phyloP scores from a whole-genome alignment of 1,139 yeast genomes.

The Pichia sp. region DNA sequence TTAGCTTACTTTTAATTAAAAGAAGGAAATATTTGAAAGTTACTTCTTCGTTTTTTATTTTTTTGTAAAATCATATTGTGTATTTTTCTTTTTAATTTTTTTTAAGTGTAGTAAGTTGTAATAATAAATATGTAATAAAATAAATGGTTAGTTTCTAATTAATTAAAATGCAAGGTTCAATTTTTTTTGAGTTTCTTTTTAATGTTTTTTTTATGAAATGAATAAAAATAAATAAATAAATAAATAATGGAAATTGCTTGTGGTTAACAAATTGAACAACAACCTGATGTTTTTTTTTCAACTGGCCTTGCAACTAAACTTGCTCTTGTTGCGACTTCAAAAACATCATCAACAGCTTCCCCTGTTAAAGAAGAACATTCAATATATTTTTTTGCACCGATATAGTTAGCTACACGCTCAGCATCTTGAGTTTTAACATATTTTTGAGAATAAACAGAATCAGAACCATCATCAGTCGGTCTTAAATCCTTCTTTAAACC shows the following conservation, averaged over 20 bases:
- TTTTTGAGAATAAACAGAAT: slow-evolving; percentile 29
- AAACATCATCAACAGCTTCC: slow-evolving; percentile 76
- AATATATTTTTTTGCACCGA: slow-evolving; percentile 63
- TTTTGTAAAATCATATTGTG: background rate
- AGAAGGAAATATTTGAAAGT: background rate
- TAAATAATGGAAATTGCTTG: background rate
- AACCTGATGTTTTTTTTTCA: slow-evolving; percentile 30
- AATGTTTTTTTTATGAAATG: background rate
- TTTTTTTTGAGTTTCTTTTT: background rate
- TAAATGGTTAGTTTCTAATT: background rate
- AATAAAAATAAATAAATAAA: background rate
- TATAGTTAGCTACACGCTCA: slow-evolving; percentile 52
- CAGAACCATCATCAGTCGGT: slow-evolving; percentile 30
- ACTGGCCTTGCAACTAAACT: slow-evolving; percentile 47
- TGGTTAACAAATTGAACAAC: slow-evolving; percentile 35
- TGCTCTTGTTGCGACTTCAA: slow-evolving; percentile 68
- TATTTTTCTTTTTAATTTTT: background rate
- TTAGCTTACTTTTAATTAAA: background rate
- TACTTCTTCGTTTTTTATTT: background rate
- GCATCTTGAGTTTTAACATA: slow-evolving; percentile 53
- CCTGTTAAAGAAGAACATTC: slow-evolving; percentile 77
- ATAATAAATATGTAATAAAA: background rate
- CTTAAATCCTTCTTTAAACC: slow-evolving; percentile 69
- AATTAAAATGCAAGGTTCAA: background rate
- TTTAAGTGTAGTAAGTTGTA: background rate